These are phyloP conservation scores for Podaxis sp. DNA, from an alignment of 768 basidiomycete species.

Conservation along the genomic window DNA sequence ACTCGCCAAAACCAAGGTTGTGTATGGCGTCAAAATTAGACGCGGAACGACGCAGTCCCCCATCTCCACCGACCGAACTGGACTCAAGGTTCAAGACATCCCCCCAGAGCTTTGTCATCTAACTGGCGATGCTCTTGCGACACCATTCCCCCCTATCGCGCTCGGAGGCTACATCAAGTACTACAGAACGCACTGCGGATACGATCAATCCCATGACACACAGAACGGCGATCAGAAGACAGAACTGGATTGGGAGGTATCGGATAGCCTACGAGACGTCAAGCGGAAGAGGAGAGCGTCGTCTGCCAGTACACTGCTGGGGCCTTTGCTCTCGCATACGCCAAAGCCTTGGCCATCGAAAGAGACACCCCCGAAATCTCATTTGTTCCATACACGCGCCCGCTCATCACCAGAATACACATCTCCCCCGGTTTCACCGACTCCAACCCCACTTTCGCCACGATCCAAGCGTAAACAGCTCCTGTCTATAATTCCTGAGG, in stretches of 20 bases:
- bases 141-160: conserved; percentile 38
- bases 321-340: conserved; percentile 8
- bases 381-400: conserved; percentile 20
- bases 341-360: conserved; percentile 16
- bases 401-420: conserved; percentile 19
- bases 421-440: conserved; percentile 2
- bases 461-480: conserved; percentile 20
- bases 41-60: background rate
- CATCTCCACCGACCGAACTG: conserved; percentile 5
- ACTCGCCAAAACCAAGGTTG: conserved; percentile 4
- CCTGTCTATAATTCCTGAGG: conserved; percentile 25
- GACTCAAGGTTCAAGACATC: conserved; percentile 7
- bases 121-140: conserved; percentile 14
- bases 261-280: conserved; percentile 6
- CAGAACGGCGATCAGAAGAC: background rate
- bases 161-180: conserved; percentile 41
- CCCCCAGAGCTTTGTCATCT: conserved; percentile 13
- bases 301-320: conserved; percentile 1
- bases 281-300: conserved; percentile 4
- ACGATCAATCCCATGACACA: background rate
- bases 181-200: conserved; percentile 25
- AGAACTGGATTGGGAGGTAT: conserved; percentile 12
- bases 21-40: conserved; percentile 10
- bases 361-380: conserved; percentile 17
- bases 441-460: conserved; percentile 16